These are phyloP conservation scores for Solanum raphanifolium DNA, from an alignment of 257 asterid species.

Conservation along the genomic window DNA sequence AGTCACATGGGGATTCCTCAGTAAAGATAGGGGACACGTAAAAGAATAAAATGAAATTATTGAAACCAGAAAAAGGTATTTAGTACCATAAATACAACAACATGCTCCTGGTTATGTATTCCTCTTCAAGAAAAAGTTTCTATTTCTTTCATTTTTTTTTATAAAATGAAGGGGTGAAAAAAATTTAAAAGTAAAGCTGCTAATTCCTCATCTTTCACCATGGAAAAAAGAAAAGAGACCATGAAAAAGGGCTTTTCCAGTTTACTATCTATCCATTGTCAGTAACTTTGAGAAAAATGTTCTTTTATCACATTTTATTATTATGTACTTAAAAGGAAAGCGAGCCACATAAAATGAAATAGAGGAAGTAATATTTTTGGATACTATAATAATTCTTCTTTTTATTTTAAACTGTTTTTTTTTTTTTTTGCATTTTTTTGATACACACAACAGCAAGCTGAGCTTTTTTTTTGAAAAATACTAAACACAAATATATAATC, in stretches of 20 bases:
- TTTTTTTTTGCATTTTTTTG: neutral
- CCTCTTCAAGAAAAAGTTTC: neutral
- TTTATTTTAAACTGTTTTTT: neutral
- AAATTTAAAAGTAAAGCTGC: neutral
- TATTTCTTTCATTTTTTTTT: neutral
- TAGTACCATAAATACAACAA: neutral
- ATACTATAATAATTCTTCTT: neutral
- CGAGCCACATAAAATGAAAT: neutral
- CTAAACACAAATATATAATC: slow-evolving; percentile 16
- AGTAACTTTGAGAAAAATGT: slow-evolving; percentile 3
- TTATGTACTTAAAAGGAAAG: no score
- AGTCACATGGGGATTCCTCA: neutral
- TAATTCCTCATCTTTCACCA: neutral
- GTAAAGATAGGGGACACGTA: neutral
- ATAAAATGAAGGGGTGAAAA: neutral
- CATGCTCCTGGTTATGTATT: neutral
- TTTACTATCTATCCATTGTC: neutral
- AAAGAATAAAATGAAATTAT: neutral
- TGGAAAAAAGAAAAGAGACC: neutral
- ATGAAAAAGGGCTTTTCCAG: neutral
- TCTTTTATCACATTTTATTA: neutral
- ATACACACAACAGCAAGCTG: neutral
- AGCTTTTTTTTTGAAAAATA: neutral
- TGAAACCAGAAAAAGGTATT: neutral
- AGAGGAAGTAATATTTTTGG: neutral